Conservation (phyloP, 208 protist genomes). For the Acanthamoeba rhysodes region DNA sequence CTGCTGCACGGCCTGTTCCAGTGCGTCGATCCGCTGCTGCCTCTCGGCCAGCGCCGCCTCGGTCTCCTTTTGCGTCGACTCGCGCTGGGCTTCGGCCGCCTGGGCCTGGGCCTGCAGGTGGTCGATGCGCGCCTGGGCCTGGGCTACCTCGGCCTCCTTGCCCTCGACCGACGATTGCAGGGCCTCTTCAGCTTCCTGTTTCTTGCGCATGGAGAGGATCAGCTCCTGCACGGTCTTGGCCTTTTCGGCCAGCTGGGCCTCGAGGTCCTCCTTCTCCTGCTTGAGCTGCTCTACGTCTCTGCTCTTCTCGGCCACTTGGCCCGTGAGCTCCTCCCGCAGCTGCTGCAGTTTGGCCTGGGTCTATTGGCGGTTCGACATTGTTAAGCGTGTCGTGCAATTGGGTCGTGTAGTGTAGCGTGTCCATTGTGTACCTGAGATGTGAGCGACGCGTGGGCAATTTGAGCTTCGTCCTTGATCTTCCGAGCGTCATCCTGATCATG, state of each 20-base stretch:
- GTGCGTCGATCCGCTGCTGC: not conserved
- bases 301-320: not conserved
- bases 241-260: not conserved
- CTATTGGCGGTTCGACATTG: not conserved
- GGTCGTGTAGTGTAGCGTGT: too few relatives aligned
- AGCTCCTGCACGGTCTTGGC: constrained; percentile 40
- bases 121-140: not conserved
- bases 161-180: not conserved
- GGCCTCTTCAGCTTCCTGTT: not conserved
- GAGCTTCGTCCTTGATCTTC: not conserved
- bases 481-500: not conserved
- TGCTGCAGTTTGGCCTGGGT: constrained; percentile 4
- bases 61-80: not conserved
- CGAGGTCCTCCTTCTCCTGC: constrained; percentile 2
- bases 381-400: too few relatives aligned
- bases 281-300: not conserved
- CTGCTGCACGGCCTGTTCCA: not conserved
- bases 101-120: not conserved
- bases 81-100: not conserved
- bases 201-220: not conserved
- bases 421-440: not conserved
- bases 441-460: not conserved
- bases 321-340: constrained; percentile 11
- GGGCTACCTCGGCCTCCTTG: not conserved
- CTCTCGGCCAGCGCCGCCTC: not conserved